Evolutionary conservation across 768 basidiomycete genomes (phyloP).

Genomic region (Melanogaster broomeanus): DNA sequence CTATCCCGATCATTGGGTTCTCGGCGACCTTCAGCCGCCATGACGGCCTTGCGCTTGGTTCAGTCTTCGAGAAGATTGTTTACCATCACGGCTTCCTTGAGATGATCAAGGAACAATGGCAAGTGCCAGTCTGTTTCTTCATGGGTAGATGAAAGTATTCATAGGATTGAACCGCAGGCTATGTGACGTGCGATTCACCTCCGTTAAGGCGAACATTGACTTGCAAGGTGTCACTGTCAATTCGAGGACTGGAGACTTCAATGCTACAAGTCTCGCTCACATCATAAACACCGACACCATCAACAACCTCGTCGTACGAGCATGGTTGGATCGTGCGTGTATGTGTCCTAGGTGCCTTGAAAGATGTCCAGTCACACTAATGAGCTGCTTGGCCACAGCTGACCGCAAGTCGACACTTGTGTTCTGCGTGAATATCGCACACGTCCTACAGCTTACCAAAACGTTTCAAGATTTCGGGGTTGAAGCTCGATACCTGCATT

Average conservation of each 20-base stretch:
- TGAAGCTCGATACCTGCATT: constrained; percentile 82
- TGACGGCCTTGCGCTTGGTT: constrained; percentile 85
- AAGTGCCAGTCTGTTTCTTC: constrained; percentile 5
- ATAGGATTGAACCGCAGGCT: constrained; percentile 51
- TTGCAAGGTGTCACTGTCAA: constrained; percentile 68
- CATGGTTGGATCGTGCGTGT: constrained; percentile 89
- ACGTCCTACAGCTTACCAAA: constrained; percentile 74
- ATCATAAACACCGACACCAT: constrained; percentile 80
- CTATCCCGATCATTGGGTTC: constrained; percentile 88
- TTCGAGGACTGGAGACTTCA: constrained; percentile 77
- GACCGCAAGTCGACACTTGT: constrained; percentile 84
- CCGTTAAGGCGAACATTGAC: constrained; percentile 74
- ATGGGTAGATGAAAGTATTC: background rate
- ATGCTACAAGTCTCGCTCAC: constrained; percentile 70
- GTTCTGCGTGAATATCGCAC: constrained; percentile 87
- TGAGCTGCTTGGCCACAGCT: constrained; percentile 31
- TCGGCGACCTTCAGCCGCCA: constrained; percentile 94
- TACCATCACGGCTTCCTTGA: constrained; percentile 89
- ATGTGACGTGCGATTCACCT: constrained; percentile 83
- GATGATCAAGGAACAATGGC: constrained; percentile 95
- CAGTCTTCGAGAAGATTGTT: constrained; percentile 88
- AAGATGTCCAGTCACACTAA: constrained; percentile 5
- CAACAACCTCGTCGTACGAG: constrained; percentile 75
- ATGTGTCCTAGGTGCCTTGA: constrained; percentile 21
- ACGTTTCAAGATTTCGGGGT: constrained; percentile 73